Evolutionary conservation across 2,329 filamentous ascomycete genomes (phyloP), one percentile per base, ranked within the genome.

Genomic region (Graphilbum sp.): DNA sequence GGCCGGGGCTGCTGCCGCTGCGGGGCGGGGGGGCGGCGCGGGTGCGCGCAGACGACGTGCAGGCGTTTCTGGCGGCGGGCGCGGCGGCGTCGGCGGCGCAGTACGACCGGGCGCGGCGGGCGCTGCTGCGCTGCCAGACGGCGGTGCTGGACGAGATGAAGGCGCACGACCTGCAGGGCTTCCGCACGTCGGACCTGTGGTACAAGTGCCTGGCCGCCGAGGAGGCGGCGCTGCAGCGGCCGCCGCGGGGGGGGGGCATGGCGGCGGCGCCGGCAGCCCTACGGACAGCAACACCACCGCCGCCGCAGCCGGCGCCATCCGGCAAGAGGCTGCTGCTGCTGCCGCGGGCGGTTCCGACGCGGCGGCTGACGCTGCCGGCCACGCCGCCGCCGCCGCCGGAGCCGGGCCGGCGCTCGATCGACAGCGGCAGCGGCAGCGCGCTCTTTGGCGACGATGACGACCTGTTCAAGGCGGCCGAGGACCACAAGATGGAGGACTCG

Each of bases 141-240:
- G 69, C 74, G 2, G 80, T 87, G 0, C 68, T 95, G 40, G 82
- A 93, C 43, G 77, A 82, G 48, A 83, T 98, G 73, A 79, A 86
- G 50, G 73, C 75, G 18, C 73, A 70, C 13, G 74, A 93, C 52
- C 90, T 90, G 45, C 75, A 80, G 16, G 74, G 72, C 17, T 98
- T 98, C 62, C 93, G 87, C 52, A 82, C 77, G 48, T 94, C 90
- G 0, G 90, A 96, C 51, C 59, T 98, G 1, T 98, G 86, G 54
- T 96, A 90, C 64, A 98, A 98, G 55, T 95, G 87, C 53, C 66
- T 98, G 1, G 85, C 88, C 8, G 82, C 88, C 12, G 84, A 93
- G 50, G 86, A 94, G 57, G 67, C 72, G 32, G 65, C 70, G 2
- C 63, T 52, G 38, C 48, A n/a, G 27, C 37, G 34, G 17, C 21